These are phyloP conservation scores for Pleurostoma richardsiae DNA, from an alignment of 2,329 filamentous ascomycete genomes.

Conservation along the genomic window DNA sequence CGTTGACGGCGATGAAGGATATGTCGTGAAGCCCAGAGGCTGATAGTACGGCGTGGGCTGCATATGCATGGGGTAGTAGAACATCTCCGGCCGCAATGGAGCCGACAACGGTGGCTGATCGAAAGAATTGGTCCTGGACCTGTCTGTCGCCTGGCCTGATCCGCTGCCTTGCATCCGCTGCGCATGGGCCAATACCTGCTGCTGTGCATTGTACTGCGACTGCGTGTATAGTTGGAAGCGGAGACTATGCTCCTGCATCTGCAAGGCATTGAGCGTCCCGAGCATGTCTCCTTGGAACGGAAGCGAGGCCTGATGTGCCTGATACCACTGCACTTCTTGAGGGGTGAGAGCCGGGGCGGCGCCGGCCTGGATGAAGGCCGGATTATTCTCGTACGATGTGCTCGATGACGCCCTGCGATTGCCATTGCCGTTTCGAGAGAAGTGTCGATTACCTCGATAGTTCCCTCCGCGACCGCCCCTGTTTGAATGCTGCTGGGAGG, in stretches of 20 bases:
- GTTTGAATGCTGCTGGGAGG: conserved; percentile 51
- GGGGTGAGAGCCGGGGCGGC: conserved; percentile 32
- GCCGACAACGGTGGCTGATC: conserved; percentile 57
- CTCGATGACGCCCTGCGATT: conserved; percentile 49
- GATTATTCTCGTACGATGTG: conserved; percentile 43
- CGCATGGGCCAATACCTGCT: conserved; percentile 35
- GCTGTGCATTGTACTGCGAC: conserved; percentile 36
- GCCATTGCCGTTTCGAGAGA: conserved; percentile 35
- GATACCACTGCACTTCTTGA: conserved; percentile 47
- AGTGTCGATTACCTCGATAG: conserved; percentile 43
- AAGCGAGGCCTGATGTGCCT: conserved; percentile 30
- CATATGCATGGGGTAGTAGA: conserved; percentile 40
- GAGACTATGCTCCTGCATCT: conserved; percentile 39
- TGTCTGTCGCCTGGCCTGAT: conserved; percentile 29
- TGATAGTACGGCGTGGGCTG: conserved; percentile 38
- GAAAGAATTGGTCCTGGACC: conserved; percentile 58
- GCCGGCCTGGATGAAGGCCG: conserved; percentile 30
- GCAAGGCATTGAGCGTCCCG: conserved; percentile 20
- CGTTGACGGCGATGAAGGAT: conserved; percentile 51
- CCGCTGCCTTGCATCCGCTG: conserved; percentile 34
- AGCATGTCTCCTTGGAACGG: conserved; percentile 21
- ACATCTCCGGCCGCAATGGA: conserved; percentile 52
- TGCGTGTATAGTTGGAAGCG: conserved; percentile 42
- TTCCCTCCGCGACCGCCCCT: conserved; percentile 41
- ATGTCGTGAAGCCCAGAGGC: conserved; percentile 45